Evolutionary conservation across 805 yeast genomes (phyloP).

Genomic region (Candida taoyuanica): DNA sequence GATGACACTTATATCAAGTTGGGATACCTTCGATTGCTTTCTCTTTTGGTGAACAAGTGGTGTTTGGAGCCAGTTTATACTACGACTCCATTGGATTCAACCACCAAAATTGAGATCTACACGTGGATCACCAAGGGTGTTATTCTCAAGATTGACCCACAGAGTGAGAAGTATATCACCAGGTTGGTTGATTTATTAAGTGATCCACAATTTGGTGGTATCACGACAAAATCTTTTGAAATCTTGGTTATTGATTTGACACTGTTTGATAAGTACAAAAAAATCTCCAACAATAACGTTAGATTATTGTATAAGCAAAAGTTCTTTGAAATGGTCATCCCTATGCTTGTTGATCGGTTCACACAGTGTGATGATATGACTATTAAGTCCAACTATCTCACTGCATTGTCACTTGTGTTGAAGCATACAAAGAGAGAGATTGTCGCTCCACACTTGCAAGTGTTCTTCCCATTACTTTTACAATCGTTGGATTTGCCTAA

Average conservation of each 20-base stretch:
- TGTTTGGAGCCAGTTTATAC: slow-evolving; percentile 2
- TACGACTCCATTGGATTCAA: slow-evolving; percentile 7
- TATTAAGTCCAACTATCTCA: slow-evolving; percentile 48
- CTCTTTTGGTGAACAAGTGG: slow-evolving; percentile 59
- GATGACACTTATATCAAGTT: slow-evolving; percentile 31
- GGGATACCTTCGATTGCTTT: slow-evolving; percentile 52
- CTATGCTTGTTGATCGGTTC: slow-evolving; percentile 47
- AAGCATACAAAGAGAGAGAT: slow-evolving; percentile 60
- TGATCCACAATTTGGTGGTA: slow-evolving; percentile 28
- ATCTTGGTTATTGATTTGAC: slow-evolving; percentile 65
- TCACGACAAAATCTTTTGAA: slow-evolving; percentile 50
- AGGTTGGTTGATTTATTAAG: slow-evolving; percentile 34
- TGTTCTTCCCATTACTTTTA: slow-evolving; percentile 66
- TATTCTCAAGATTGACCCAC: slow-evolving; percentile 49
- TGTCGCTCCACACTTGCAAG: slow-evolving; percentile 56
- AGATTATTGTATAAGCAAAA: slow-evolving; percentile 77
- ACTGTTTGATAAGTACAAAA: slow-evolving; percentile 46
- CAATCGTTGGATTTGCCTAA: slow-evolving; percentile 49
- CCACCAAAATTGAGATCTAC: slow-evolving; percentile 44
- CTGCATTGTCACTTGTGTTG: slow-evolving; percentile 63
- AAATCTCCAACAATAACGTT: slow-evolving; percentile 49
- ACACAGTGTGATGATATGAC: slow-evolving; percentile 22
- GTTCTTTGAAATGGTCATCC: slow-evolving; percentile 58
- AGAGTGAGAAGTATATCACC: slow-evolving; percentile 32
- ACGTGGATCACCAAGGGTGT: slow-evolving; percentile 75